Percentiles rank a stretch among this genome's conserved stretches.
phyloP scores from a whole-genome alignment of 139 green algal genomes.

The Nannochloris sp. region DNA sequence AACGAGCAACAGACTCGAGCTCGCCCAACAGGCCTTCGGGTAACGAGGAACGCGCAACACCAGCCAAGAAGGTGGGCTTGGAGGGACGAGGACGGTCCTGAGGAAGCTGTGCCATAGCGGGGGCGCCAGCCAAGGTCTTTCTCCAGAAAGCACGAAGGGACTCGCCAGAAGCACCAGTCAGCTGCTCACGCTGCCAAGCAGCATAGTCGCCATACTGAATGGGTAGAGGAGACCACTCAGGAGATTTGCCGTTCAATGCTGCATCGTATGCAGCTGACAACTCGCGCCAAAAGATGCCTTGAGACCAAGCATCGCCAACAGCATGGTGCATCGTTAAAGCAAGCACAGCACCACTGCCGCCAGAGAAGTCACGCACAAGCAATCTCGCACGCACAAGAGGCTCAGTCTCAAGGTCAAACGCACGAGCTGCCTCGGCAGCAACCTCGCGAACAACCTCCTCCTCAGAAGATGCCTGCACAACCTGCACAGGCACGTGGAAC shows the following conservation, averaged over 20 bases:
- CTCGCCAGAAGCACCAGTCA: too few relatives aligned
- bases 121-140: too few relatives aligned
- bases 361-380: neutral
- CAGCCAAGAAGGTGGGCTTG: neutral
- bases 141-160: too few relatives aligned
- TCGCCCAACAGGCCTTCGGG: neutral
- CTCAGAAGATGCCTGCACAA: neutral
- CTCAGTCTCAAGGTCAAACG: neutral
- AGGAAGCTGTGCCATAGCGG: too few relatives aligned
- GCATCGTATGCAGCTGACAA: neutral
- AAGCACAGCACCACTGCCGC: neutral
- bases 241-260: neutral
- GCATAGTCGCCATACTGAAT: constrained; percentile 6
- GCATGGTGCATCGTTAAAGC: neutral
- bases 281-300: neutral
- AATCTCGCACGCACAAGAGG: neutral
- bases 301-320: constrained; percentile 2
- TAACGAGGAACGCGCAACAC: neutral
- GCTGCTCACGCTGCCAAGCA: neutral
- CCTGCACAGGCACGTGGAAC: neutral
- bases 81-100: too few relatives aligned
- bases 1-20: too few relatives aligned
- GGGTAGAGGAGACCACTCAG: neutral
- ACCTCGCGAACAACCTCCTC: neutral
- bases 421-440: neutral